Conservation (phyloP, 345 rosid species). For the Pistacia vera region DNA sequence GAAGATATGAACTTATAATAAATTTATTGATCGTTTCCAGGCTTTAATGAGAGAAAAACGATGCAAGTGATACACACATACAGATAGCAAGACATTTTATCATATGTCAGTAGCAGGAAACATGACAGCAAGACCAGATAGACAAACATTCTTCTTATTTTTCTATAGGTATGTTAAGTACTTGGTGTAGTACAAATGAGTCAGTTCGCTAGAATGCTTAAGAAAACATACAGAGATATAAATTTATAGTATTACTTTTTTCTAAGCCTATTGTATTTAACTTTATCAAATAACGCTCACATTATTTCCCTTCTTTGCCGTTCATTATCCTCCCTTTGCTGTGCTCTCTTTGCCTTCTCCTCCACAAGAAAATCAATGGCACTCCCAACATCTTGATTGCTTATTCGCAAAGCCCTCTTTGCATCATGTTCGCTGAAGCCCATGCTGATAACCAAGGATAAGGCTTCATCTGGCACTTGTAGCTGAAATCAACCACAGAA, state of each 20-base stretch:
- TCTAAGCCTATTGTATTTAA: not conserved
- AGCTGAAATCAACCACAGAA: conserved; percentile 51
- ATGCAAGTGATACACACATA: no score
- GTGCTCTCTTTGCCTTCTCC: conserved; percentile 63
- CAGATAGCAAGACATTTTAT: no score
- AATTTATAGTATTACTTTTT: not conserved
- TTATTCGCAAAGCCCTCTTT: conserved; percentile 80
- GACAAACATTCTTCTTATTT: no score
- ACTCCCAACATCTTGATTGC: conserved; percentile 69
- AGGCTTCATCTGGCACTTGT: conserved; percentile 76
- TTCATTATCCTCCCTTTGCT: conserved; percentile 54
- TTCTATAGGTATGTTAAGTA: no score
- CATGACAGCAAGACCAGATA: no score
- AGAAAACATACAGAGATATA: not conserved
- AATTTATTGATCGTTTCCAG: no score
- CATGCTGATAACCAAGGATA: conserved; percentile 81
- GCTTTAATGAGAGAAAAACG: no score
- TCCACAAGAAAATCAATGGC: conserved; percentile 80
- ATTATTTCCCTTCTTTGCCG: conserved; percentile 55
- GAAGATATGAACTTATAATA: no score
- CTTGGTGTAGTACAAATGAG: no score
- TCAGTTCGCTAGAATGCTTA: not conserved
- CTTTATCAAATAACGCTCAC: conserved; percentile 32
- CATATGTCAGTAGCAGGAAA: no score
- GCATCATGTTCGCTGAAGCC: conserved; percentile 80